Evolutionary conservation across 805 yeast species (phyloP), one percentile per base, ranked within the genome.

Genomic region (Metschnikowia proteae): DNA sequence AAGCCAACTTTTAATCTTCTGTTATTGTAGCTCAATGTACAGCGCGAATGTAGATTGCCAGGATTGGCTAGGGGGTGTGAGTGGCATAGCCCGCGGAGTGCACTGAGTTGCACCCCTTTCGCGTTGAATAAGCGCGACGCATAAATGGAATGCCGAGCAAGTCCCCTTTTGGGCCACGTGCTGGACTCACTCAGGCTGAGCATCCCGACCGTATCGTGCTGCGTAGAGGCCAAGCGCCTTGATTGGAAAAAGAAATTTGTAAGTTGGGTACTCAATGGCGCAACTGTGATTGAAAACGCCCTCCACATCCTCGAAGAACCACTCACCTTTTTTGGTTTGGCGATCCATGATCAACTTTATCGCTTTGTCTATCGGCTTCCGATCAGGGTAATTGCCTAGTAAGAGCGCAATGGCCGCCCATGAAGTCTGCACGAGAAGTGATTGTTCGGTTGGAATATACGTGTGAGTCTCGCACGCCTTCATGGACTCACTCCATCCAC

Each of bases 401-500:
- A 94, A 56, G 44, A 94, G 73, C 0, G 92, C 96, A 54, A 94
- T 86, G 5, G 87, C 57, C 0, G 86, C 95, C 99, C 99, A 94
- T 0, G 97, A 78, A 0, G 98, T 90, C 63, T 91, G 97, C 1
- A 92, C 96, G 0, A 84, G 84, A 45, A 84, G 74, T 1, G 96
- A 82, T 25, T 72, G 73, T 3, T 71, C 70, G 10, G 81, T 78
- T 39, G 83, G 81, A 2, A 91, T 86, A 64, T 90, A 92, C 0
- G 84, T 74, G 51, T 79, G 82, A 0, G 91, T 77, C 62, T 92
- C 98, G 59, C 92, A 83, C 3, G 95, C 82, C 62, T 92, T 84
- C 88, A 92, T 89, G 6, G 88, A 79, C 67, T 94, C 99, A 48
- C 96, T 88, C 99, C 99, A 94, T 0, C 99, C 99, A 25, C 99